Conservation (phyloP, 805 yeast species). For the Sporopachydermia quercuum region DNA sequence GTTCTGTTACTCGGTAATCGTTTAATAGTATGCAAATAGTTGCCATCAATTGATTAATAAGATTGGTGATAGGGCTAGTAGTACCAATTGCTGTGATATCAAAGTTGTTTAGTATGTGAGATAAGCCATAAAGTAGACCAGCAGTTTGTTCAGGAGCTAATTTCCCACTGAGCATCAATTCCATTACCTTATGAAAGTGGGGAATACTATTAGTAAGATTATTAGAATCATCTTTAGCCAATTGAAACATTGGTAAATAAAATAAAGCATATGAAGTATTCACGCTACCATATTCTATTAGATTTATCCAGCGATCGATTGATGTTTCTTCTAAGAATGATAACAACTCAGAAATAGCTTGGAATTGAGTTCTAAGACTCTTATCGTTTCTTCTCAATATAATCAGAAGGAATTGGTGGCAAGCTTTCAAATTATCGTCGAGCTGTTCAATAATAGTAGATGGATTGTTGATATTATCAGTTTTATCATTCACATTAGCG, state of each 20-base stretch:
- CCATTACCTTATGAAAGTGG: no score
- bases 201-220: no score
- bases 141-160: no score
- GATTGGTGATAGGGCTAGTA: no score
- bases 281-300: not conserved
- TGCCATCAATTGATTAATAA: constrained; percentile 4
- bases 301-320: not conserved
- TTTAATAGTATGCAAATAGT: constrained; percentile 31
- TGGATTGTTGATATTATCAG: not conserved
- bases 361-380: not conserved
- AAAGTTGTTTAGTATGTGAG: no score
- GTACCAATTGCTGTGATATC: constrained; percentile 11
- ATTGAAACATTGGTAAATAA: constrained; percentile 10
- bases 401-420: not conserved
- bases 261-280: constrained; percentile 13
- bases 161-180: no score
- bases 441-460: no score
- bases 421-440: not conserved
- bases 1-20: constrained; percentile 64
- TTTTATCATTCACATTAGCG: not conserved
- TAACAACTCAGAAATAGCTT: not conserved
- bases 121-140: no score
- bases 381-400: not conserved
- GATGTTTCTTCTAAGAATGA: not conserved
- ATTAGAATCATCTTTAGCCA: no score